Conservation (phyloP, 129 eudicot genomes). For the Flaveria sonorensis region DNA sequence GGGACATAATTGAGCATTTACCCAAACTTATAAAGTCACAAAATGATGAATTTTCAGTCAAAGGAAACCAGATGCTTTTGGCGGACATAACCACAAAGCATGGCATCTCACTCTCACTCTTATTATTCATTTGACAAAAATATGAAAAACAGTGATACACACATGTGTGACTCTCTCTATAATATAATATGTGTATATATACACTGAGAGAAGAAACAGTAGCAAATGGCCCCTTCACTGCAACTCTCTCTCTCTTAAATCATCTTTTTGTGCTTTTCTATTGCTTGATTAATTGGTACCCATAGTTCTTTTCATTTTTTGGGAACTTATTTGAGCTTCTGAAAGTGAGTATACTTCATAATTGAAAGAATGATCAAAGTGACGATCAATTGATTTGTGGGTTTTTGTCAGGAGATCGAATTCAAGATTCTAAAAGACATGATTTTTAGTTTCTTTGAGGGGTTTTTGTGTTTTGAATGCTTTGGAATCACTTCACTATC, state of each 20-base stretch:
- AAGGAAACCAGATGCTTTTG: conserved; percentile 39
- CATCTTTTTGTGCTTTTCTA: conserved; percentile 40
- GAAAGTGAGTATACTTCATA: conserved; percentile 16
- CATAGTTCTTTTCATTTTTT: conserved; percentile 9
- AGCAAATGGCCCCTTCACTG: background rate
- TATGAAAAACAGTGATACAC: conserved; percentile 41
- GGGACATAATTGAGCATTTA: conserved; percentile 17
- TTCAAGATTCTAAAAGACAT: conserved; percentile 46
- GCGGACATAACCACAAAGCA: conserved; percentile 45
- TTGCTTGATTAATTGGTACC: conserved; percentile 18
- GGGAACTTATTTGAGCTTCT: conserved; percentile 8
- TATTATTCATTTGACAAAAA: conserved; percentile 31
- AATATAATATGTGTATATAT: background rate
- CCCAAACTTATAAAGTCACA: conserved; percentile 35
- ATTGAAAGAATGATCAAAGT: conserved; percentile 17
- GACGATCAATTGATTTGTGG: background rate
- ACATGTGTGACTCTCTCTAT: conserved; percentile 22
- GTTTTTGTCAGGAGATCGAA: conserved; percentile 48
- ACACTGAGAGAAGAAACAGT: conserved; percentile 12
- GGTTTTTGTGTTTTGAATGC: conserved; percentile 41
- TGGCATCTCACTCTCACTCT: conserved; percentile 41
- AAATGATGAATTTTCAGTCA: conserved; percentile 42
- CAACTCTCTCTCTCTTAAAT: conserved; percentile 6
- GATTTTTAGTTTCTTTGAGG: conserved; percentile 40
- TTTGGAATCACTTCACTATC: conserved; percentile 74